phyloP scores from a whole-genome alignment of 73 alveolate genomes.

The Tetrahymena elliotti region DNA sequence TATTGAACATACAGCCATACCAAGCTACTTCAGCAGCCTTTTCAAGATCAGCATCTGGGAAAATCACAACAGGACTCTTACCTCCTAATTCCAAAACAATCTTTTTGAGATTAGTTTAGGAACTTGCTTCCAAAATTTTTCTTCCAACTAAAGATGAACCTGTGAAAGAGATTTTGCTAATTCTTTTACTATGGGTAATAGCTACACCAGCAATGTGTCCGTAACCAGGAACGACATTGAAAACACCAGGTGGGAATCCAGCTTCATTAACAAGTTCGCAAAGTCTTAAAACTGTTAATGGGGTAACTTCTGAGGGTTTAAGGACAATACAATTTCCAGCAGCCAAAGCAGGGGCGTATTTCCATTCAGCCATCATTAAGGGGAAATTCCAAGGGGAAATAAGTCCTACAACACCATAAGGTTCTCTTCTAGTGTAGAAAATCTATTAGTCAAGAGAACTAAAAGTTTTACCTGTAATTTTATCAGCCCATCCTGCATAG shows the following conservation, averaged over 20 bases:
- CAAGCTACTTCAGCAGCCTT: conserved; percentile 66
- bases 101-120: conserved; percentile 60
- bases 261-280: conserved; percentile 74
- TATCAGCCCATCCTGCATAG: conserved; percentile 73
- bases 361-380: conserved; percentile 72
- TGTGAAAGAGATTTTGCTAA: conserved; percentile 84
- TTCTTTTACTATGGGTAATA: conserved; percentile 55
- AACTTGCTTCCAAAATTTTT: conserved; percentile 62
- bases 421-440: conserved; percentile 45
- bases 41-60: conserved; percentile 86
- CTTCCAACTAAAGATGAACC: conserved; percentile 86
- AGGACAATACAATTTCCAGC: conserved; percentile 83
- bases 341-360: conserved; percentile 83
- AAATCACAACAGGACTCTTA: conserved; percentile 71
- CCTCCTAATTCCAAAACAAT: conserved; percentile 86
- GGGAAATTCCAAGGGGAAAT: conserved; percentile 94
- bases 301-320: conserved; percentile 89
- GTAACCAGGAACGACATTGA: conserved; percentile 78
- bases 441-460: background rate
- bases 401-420: conserved; percentile 82
- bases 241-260: conserved; percentile 89
- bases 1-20: conserved; percentile 62
- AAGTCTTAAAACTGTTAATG: conserved; percentile 72
- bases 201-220: conserved; percentile 75
- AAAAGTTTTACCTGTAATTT: conserved; percentile 40